phyloP scores from a whole-genome alignment of 2,329 filamentous ascomycete genomes.

The Gaeumannomyces tritici region DNA sequence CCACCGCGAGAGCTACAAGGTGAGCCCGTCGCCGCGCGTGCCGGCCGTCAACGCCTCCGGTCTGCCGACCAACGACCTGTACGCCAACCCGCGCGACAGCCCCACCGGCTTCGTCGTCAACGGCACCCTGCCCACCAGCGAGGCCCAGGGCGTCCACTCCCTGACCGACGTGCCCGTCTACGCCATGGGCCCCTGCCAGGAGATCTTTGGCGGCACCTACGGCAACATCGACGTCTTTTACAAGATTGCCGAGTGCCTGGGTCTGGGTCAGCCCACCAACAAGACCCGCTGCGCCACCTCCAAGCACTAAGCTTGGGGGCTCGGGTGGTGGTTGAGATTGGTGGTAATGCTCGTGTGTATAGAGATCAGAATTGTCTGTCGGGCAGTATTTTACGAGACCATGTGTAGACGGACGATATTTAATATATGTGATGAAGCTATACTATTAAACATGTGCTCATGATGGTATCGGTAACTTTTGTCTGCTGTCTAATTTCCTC shows the following conservation, averaged over 20 bases:
- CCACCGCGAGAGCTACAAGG: slow-evolving; percentile 62
- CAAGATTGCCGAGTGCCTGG: slow-evolving; percentile 61
- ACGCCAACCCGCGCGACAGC: slow-evolving; percentile 59
- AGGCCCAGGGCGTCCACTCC: slow-evolving; percentile 63
- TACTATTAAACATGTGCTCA: not conserved
- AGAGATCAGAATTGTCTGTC: not conserved
- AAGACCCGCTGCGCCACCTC: slow-evolving; percentile 12
- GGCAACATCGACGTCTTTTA: slow-evolving; percentile 69
- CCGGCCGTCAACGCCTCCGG: slow-evolving; percentile 47
- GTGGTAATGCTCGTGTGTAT: not conserved
- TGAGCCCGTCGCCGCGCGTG: slow-evolving; percentile 41
- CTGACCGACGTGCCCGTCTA: slow-evolving; percentile 73
- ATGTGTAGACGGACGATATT: not conserved
- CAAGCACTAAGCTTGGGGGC: not conserved
- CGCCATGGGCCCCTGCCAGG: slow-evolving; percentile 68
- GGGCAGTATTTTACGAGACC: not conserved
- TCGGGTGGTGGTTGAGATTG: not conserved
- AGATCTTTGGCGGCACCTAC: slow-evolving; percentile 63
- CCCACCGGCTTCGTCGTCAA: slow-evolving; percentile 62
- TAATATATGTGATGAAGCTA: not conserved
- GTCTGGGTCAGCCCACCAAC: slow-evolving; percentile 32
- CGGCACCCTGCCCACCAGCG: slow-evolving; percentile 57
- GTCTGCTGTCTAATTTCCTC: not conserved
- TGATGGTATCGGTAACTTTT: not conserved
- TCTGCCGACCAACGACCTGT: slow-evolving; percentile 44